Conservation (phyloP, 73 alveolate genomes). For the Halteria grandinella region DNA sequence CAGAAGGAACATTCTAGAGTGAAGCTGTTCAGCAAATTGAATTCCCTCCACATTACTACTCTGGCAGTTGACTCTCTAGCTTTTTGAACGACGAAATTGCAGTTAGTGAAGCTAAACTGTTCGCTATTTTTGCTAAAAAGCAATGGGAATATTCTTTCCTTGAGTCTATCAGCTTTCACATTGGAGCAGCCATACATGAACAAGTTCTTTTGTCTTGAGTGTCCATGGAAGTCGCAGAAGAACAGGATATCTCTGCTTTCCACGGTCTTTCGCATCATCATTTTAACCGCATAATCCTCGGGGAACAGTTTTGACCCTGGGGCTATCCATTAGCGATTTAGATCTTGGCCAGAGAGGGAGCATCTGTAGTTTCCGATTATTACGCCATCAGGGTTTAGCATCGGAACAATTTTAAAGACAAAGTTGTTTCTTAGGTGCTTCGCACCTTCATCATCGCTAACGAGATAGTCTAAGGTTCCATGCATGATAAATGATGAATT, state of each 20-base stretch:
- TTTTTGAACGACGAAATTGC: slow-evolving; percentile 44
- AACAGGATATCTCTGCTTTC: slow-evolving; percentile 74
- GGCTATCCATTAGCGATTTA: slow-evolving; percentile 92
- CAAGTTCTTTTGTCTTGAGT: slow-evolving; percentile 69
- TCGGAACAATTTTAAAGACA: slow-evolving; percentile 90
- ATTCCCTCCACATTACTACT: slow-evolving; percentile 63
- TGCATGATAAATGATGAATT: slow-evolving; percentile 80
- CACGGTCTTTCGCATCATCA: slow-evolving; percentile 69
- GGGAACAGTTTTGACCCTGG: slow-evolving; percentile 90
- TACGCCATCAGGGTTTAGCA: slow-evolving; percentile 98
- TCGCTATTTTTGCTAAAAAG: slow-evolving; percentile 30
- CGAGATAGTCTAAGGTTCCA: slow-evolving; percentile 78
- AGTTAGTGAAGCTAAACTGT: slow-evolving; percentile 28
- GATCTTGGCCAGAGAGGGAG: slow-evolving; percentile 92
- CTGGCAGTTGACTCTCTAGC: slow-evolving; percentile 45
- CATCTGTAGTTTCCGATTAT: slow-evolving; percentile 95
- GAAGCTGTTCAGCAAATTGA: slow-evolving; percentile 31
- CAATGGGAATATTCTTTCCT: slow-evolving; percentile 66
- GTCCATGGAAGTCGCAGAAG: slow-evolving; percentile 87
- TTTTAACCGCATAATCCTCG: slow-evolving; percentile 78
- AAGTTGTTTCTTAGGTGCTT: slow-evolving; percentile 78
- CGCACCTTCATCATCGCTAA: slow-evolving; percentile 73
- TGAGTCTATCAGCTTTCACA: slow-evolving; percentile 34
- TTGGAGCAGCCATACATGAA: slow-evolving; percentile 75
- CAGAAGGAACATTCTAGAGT: slow-evolving; percentile 63